phyloP scores from a whole-genome alignment of 75 land plant species.

The Pinus tabuliformis region DNA sequence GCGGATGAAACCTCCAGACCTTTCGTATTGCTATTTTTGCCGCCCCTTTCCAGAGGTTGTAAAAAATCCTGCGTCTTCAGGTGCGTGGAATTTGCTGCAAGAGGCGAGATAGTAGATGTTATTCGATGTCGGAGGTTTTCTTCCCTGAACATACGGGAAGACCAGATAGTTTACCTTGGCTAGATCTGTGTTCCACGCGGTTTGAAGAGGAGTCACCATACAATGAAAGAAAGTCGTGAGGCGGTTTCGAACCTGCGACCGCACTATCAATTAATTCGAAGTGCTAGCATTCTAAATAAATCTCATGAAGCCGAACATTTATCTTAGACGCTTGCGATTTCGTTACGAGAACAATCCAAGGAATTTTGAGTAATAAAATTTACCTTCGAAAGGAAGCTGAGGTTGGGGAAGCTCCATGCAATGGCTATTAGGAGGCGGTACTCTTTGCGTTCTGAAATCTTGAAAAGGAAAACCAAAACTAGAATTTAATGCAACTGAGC shows the following conservation, averaged over 20 bases:
- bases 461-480: neutral
- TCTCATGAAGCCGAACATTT: neutral
- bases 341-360: too few species aligned
- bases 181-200: constrained; percentile 41
- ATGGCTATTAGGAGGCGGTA: neutral
- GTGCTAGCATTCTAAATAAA: neutral
- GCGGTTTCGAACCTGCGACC: constrained; percentile 42
- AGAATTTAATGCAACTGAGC: neutral
- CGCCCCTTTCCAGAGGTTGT: constrained; percentile 38
- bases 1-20: constrained; percentile 10
- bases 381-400: constrained; percentile 29
- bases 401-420: constrained; percentile 50
- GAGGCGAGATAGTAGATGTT: neutral
- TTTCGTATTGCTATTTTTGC: constrained; percentile 9
- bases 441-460: neutral
- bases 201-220: constrained; percentile 33
- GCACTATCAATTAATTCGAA: neutral
- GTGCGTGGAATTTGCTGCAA: constrained; percentile 24
- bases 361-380: neutral
- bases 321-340: neutral
- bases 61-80: constrained; percentile 64
- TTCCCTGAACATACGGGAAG: neutral
- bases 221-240: constrained; percentile 61
- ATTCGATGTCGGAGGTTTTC: neutral
- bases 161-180: constrained; percentile 31